Base-by-base conservation (phyloP, 768 basidiomycete species). In the Rhodocollybia butyracea region DNA sequence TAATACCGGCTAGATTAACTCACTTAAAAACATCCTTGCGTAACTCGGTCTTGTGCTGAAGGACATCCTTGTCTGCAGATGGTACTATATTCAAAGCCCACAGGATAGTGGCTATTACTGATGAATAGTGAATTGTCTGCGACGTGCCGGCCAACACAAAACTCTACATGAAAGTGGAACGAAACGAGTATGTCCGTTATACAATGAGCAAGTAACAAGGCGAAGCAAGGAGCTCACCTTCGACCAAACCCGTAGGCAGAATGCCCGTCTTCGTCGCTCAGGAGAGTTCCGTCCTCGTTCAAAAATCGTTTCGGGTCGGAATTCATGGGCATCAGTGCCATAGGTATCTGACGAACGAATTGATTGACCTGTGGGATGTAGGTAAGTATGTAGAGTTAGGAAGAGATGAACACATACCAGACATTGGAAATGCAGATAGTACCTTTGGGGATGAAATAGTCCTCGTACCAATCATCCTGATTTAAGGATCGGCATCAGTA, bases 381-480 rank as follows among this genome's bases (percentile, higher is more conserved):
- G 39, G n/a, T 8, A n/a, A n/a, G 21, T 8, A n/a, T 6, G 21
- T 10, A n/a, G 6, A n/a, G 21, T 40, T 17, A 17, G 5, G 39
- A 19, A n/a, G n/a, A 17, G 17, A 36, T 36, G 34, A 36, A 19
- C 11, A 36, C 51, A 21, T 46, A 32, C 53, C 41, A 45, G 5
- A 54, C 22, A 26, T 54, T 54, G 4, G 53, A 31, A 15, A 54
- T 46, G 11, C 41, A 45, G 5, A 24, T 11, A 3, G 53, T 46
- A 6, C 43, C 53, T 30, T 41, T 45, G 6, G 52, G 53, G 11
- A 54, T 54, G 3, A 54, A 54, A n/a, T 54, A 38, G 6, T 31
- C 53, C 24, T 54, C 24, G 24, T 54, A 54, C 42, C 43, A 54
- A n/a, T 54, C 53, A 22, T 54, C 43, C 43, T 42, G 26, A 2